Base-by-base conservation (phyloP, 2,329 filamentous ascomycete species). In the Aureobasidium sp. region DNA sequence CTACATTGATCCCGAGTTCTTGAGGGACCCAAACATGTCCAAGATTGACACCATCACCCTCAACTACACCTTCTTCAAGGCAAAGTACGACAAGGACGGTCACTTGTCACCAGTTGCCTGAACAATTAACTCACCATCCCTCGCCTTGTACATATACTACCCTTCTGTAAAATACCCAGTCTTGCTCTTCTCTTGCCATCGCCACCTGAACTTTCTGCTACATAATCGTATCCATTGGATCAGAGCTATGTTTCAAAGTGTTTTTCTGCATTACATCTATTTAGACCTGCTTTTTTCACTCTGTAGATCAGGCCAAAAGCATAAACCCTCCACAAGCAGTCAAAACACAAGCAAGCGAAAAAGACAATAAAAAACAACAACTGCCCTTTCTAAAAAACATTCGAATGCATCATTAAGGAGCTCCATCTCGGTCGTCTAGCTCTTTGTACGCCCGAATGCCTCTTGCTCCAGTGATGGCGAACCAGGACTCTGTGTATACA, bases 31-130 rank as follows among this genome's bases (percentile, higher is more conserved):
- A 57, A 92, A 89, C 66, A 97, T 97, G 93, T 90, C 84, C 76
- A 89, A 89, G 0, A 90, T 99, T 65, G 91, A 97, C 77, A 96
- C 92, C 1, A 91, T 99, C 61, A 99, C 94, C 37, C 76, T 99
- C 70, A 96, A 88, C 68, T 99, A 99, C 78, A 99, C 94, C 0
- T 99, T 99, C 74, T 99, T 99, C 75, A 99, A 94, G 76, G 90
- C 90, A 54, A 89, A 85, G 73, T 94, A 94, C 74, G 90, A 93
- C 74, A 85, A 91, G 67, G 87, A 91, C 68, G 89, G 90, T 2
- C 83, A 87, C 68, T 75, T 93, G 64, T 83, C 75, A 61, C 82
- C 84, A 9, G 77, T 85, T 34, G 76, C 82, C 3, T 73, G 70
- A 69, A 54, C 65, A 21, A 21, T 21, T 21, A 21, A 21, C 27